Percentiles rank a stretch among this genome's conserved stretches.
These are phyloP conservation scores for Tothia fuscella DNA, from an alignment of 2,329 filamentous ascomycete genomes.

Conservation along the genomic window DNA sequence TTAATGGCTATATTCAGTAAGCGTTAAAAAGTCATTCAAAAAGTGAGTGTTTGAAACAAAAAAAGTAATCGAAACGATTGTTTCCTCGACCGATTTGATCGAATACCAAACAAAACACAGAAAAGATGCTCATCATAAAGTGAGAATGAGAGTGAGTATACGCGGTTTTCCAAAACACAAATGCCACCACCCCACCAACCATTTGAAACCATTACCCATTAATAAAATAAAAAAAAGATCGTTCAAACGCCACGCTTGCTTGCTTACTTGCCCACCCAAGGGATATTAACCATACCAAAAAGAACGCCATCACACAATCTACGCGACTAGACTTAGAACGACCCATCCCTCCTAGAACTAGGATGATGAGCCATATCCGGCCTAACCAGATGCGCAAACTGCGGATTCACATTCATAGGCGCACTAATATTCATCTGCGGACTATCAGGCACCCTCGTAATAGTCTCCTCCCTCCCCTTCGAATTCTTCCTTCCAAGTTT, in stretches of 20 bases:
- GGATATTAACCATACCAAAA: slow-evolving; percentile 5
- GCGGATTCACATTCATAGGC: slow-evolving; percentile 41
- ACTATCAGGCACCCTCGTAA: neutral
- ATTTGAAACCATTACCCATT: neutral
- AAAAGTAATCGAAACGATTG: no score
- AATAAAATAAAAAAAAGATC: neutral
- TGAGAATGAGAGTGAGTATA: no score
- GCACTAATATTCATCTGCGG: slow-evolving; percentile 40
- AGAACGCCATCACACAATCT: neutral
- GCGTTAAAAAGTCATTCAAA: no score
- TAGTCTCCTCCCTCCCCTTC: slow-evolving; percentile 23
- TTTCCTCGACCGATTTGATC: no score
- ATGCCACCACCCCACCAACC: no score
- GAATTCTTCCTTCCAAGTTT: slow-evolving; percentile 19
- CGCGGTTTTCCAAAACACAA: no score
- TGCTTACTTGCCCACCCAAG: no score
- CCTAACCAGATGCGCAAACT: slow-evolving; percentile 41
- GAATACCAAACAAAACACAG: no score
- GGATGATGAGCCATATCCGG: slow-evolving; percentile 32
- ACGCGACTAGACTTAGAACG: neutral
- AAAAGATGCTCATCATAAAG: no score
- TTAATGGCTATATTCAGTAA: no score
- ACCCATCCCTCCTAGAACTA: slow-evolving; percentile 7
- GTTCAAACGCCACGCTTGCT: neutral
- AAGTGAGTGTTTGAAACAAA: no score